Base-by-base conservation (phyloP, 331 rosid genomes). In the Prunus yedoensis region DNA sequence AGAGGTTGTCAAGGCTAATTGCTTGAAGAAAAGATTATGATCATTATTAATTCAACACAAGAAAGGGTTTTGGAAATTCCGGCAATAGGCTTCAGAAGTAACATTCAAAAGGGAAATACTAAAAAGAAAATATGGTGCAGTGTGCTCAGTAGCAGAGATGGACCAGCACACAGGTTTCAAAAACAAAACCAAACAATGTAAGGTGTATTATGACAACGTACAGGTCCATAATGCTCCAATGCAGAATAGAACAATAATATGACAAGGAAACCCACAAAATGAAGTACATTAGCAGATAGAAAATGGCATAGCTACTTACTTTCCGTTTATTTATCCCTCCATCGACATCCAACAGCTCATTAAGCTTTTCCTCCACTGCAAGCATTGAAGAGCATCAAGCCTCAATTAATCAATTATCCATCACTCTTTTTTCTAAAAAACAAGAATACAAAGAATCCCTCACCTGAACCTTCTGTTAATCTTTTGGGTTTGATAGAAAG, bases 251-350 rank as follows among this genome's bases (percentile, higher is more conserved):
- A 32, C 17, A 60, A 28, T 1, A 32, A 7, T 30, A 38, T 32
- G 68, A 35, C 5, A 1, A 17, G 25, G 23, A 63, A 63, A 28
- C 38, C 47, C 46, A 27, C 66, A 25, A 60, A 62, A 63, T 63
- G 68, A 63, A 80, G 57, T 75, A 61, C 59, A 21, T 69, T 68
- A 71, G 66, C 65, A 75, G 47, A 65, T 45, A 58, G 80, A 58
- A 25, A 46, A 66, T n/a, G 15, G 20, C 35, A 30, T 14, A 76
- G 71, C 28, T 62, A 21, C 99, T 85, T 83, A 92, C 99, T 79
- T 91, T 95, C 86, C 98, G 84, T 79, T 89, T 92, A 88, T 97
- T 95, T 75, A 95, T 88, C 74, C 99, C 99, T 28, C 99, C 99
- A 56, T 89, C 91, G 72, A 76, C 86, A 87, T 95, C 99, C 80